Percentiles rank a stretch among this genome's conserved stretches.
Evolutionary conservation across 2,329 filamentous ascomycete species (phyloP).

Genomic region (Alternaria gaisen): DNA sequence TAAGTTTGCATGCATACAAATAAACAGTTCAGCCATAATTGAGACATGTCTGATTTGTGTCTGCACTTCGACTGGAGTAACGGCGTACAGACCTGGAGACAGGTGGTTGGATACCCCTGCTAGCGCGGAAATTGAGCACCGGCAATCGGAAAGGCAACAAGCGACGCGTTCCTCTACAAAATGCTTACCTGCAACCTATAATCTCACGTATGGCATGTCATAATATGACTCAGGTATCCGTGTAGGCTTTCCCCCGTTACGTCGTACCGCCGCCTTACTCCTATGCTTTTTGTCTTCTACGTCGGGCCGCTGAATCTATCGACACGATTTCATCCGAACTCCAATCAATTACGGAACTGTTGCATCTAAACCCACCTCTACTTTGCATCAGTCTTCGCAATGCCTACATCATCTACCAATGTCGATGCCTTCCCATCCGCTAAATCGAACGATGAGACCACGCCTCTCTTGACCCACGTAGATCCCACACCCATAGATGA

Average conservation of each 20-base stretch:
- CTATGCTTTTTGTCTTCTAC: not conserved
- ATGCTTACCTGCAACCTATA: not conserved
- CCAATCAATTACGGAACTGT: not conserved
- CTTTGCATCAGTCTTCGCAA: not conserved
- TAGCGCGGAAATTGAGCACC: conserved; percentile 7
- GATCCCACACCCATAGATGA: conserved; percentile 27
- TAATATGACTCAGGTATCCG: not conserved
- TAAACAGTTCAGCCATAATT: not conserved
- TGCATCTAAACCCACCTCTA: not conserved
- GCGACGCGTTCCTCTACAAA: conserved; percentile 9
- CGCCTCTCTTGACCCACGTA: conserved; percentile 38
- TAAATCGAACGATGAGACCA: conserved; percentile 35
- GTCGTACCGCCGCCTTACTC: not conserved
- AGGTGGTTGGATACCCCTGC: conserved; percentile 10
- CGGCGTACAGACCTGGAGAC: not conserved
- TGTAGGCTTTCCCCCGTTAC: not conserved
- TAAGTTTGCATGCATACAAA: not conserved
- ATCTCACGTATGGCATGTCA: not conserved
- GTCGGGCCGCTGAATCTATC: not conserved
- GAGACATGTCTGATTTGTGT: not conserved
- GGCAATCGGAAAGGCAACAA: conserved; percentile 6
- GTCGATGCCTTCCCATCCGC: not conserved
- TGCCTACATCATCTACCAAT: conserved; percentile 8
- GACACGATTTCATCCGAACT: not conserved
- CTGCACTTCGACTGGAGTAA: not conserved